These are phyloP conservation scores for Melanopsichium pennsylvanicum DNA, from an alignment of 1,284 basidiomycete genomes.

Conservation along the genomic window DNA sequence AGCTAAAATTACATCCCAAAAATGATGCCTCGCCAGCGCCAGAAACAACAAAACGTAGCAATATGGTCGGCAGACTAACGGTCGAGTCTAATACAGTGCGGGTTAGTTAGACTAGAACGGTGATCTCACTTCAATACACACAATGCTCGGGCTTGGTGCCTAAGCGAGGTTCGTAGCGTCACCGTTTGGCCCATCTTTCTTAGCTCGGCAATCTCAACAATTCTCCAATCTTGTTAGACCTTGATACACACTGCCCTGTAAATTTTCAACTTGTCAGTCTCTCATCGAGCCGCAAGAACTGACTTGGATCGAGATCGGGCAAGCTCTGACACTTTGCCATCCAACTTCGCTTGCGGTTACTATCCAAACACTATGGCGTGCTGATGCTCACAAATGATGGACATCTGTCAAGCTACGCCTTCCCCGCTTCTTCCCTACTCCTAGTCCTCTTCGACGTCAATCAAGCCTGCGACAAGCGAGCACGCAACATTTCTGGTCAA, in stretches of 20 bases:
- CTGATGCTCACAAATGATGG: conserved; percentile 18
- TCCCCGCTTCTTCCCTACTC: neutral
- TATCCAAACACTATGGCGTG: conserved; percentile 22
- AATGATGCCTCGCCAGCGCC: too few relatives aligned
- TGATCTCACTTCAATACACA: neutral
- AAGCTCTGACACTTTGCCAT: too few relatives aligned
- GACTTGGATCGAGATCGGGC: neutral
- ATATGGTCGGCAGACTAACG: too few relatives aligned
- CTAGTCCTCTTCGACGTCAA: neutral
- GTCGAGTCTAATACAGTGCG: too few relatives aligned
- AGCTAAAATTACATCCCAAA: too few relatives aligned
- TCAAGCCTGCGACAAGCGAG: conserved; percentile 13
- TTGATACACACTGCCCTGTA: too few relatives aligned
- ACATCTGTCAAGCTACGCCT: conserved; percentile 18
- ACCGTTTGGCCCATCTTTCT: neutral
- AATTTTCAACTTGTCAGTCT: neutral
- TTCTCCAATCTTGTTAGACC: too few relatives aligned
- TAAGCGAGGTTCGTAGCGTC: conserved; percentile 36
- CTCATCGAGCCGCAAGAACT: neutral
- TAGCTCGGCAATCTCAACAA: too few relatives aligned
- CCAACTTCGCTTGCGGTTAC: conserved; percentile 4
- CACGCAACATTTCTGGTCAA: conserved; percentile 12
- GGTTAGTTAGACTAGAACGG: too few relatives aligned
- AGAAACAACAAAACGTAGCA: too few relatives aligned
- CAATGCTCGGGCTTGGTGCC: neutral